A percentile compares a stretch with the other conserved stretches of the same genome.
Conservation (phyloP, 2,329 filamentous ascomycete genomes). For the Fusarium sacchari region DNA sequence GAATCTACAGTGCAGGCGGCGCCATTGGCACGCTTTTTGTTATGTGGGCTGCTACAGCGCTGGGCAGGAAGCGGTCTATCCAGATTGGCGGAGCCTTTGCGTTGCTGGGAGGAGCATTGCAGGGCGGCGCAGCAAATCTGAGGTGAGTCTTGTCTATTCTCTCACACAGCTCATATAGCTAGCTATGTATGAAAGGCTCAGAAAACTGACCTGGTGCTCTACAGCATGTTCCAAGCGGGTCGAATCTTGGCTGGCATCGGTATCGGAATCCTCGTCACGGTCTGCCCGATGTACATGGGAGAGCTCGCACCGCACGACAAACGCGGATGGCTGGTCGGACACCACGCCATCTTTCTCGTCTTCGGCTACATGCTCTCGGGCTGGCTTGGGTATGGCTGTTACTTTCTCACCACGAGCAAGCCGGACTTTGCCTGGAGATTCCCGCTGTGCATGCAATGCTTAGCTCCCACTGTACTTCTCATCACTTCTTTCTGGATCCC, state of each 20-base stretch:
- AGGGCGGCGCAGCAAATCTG: conserved; percentile 56
- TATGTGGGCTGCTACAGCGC: conserved; percentile 57
- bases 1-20: conserved; percentile 59
- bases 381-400: conserved; percentile 50
- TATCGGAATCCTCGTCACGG: conserved; percentile 50
- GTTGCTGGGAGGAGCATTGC: conserved; percentile 58
- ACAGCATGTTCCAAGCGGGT: conserved; percentile 52
- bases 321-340: conserved; percentile 60
- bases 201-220: not conserved
- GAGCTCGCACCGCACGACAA: conserved; percentile 50
- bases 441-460: conserved; percentile 53
- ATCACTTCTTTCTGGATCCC: conserved; percentile 51
- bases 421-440: conserved; percentile 54
- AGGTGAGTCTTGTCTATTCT: conserved; percentile 42
- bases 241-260: conserved; percentile 57
- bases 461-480: conserved; percentile 51
- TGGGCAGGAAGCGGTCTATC: conserved; percentile 56
- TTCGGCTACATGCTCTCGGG: conserved; percentile 56
- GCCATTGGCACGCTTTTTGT: conserved; percentile 58
- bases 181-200: too few relatives aligned
- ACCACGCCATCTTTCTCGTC: conserved; percentile 58
- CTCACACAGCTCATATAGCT: too few relatives aligned
- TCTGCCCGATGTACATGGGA: conserved; percentile 50
- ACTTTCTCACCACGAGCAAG: conserved; percentile 36
- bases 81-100: conserved; percentile 56